phyloP scores from a whole-genome alignment of 208 protist species.

The Leishmania lainsoni region DNA sequence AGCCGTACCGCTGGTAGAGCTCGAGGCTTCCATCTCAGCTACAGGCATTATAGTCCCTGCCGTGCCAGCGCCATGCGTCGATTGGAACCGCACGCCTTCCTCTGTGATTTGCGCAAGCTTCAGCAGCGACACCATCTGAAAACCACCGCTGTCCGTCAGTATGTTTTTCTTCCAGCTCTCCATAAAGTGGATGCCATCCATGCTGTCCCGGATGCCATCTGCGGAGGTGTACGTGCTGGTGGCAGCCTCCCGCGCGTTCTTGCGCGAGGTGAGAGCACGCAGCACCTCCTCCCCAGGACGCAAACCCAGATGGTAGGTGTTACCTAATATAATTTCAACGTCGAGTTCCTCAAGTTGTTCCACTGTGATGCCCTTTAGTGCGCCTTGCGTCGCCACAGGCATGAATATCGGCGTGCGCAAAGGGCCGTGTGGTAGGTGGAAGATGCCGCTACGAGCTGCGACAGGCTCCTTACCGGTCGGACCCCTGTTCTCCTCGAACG shows the following conservation, averaged over 20 bases:
- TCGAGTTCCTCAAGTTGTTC: conserved; percentile 94
- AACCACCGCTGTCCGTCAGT: conserved; percentile 98
- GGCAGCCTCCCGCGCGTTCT: conserved; percentile 45
- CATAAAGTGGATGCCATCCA: conserved; percentile 97
- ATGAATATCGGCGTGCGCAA: conserved; percentile 97
- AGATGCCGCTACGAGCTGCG: conserved; percentile 77
- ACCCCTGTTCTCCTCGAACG: conserved; percentile 68
- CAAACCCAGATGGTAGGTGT: conserved; percentile 98
- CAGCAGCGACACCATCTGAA: conserved; percentile 99
- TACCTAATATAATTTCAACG: conserved; percentile 97
- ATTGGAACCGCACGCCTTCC: conserved; percentile 98
- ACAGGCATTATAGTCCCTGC: conserved; percentile 6
- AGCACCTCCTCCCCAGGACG: conserved; percentile 92
- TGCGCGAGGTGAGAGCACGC: conserved; percentile 68
- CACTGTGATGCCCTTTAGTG: conserved; percentile 96
- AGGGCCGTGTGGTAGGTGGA: conserved; percentile 90
- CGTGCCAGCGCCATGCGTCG: conserved; percentile 94
- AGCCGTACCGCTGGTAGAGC: conserved; percentile 8
- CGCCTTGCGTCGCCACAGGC: conserved; percentile 98
- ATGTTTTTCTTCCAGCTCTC: conserved; percentile 96
- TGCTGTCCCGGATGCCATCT: conserved; percentile 69
- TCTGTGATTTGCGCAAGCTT: conserved; percentile 97
- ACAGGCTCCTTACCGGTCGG: conserved; percentile 42
- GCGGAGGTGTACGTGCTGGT: conserved; percentile 16
- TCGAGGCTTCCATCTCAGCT: conserved; percentile 16